Percentiles rank a stretch among this genome's conserved stretches.
Conservation (phyloP, 2,329 filamentous ascomycete species). For the Fusarium temperatum region DNA sequence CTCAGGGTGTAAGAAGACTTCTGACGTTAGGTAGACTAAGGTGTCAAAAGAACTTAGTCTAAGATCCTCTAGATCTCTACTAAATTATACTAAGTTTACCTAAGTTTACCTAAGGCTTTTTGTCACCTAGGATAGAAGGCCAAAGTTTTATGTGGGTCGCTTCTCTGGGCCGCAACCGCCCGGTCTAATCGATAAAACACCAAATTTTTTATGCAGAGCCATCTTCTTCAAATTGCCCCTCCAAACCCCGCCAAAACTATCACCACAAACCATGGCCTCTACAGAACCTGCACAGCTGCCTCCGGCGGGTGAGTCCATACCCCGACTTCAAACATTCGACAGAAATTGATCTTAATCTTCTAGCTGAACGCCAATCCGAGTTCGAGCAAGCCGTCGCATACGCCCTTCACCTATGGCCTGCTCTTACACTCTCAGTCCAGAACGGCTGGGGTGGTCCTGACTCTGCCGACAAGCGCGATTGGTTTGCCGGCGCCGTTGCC, state of each 20-base stretch:
- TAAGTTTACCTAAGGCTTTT: too few species aligned
- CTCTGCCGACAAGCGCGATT: conserved; percentile 89
- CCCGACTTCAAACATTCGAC: not conserved
- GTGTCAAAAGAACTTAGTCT: too few species aligned
- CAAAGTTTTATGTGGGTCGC: not conserved
- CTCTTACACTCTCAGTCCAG: conserved; percentile 85
- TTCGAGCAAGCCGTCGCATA: conserved; percentile 92
- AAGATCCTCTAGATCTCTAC: too few species aligned
- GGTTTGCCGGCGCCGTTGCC: conserved; percentile 88
- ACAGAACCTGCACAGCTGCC: conserved; percentile 45
- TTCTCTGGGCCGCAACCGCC: not conserved
- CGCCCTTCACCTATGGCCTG: conserved; percentile 86
- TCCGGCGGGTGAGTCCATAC: conserved; percentile 41
- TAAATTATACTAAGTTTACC: too few species aligned
- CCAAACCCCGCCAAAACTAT: conserved; percentile 43
- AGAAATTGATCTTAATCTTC: conserved; percentile 9
- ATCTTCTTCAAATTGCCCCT: conserved; percentile 41
- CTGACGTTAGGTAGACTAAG: too few species aligned
- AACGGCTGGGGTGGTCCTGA: conserved; percentile 89
- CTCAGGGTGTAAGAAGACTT: too few species aligned
- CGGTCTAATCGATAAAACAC: conserved; percentile 34
- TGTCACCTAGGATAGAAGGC: too few species aligned
- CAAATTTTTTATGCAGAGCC: conserved; percentile 42
- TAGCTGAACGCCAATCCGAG: conserved; percentile 66
- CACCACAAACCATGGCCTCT: conserved; percentile 45